These are phyloP conservation scores for Passalora sequoiae DNA, from an alignment of 2,329 filamentous ascomycete genomes.

Conservation along the genomic window DNA sequence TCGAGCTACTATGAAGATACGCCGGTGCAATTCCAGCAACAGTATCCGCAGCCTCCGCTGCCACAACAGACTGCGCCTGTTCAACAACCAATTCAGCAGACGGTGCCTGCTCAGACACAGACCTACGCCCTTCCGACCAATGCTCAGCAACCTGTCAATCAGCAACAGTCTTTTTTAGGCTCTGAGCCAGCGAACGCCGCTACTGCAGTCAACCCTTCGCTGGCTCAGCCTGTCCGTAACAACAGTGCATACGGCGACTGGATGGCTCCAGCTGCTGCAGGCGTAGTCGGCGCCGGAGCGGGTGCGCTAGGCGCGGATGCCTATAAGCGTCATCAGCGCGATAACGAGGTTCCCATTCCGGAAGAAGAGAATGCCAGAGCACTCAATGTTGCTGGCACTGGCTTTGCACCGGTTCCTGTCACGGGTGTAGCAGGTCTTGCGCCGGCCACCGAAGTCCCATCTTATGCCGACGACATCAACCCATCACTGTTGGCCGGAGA, in stretches of 20 bases:
- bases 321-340: constrained; percentile 22
- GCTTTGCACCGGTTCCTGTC: too few species aligned
- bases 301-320: constrained; percentile 30
- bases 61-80: constrained; percentile 17
- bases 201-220: constrained; percentile 9
- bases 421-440: background rate
- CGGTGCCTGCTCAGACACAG: constrained; percentile 20
- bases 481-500: background rate
- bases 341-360: constrained; percentile 8
- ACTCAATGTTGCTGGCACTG: background rate
- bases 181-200: constrained; percentile 17
- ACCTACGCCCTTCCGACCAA: constrained; percentile 23
- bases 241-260: constrained; percentile 47
- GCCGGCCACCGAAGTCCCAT: background rate
- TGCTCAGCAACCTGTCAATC: constrained; percentile 18
- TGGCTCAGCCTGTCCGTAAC: constrained; percentile 23
- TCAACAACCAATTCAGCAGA: constrained; percentile 5
- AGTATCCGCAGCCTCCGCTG: constrained; percentile 11
- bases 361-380: constrained; percentile 7
- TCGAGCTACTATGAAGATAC: constrained; percentile 5
- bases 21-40: constrained; percentile 30
- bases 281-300: constrained; percentile 40
- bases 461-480: constrained; percentile 1
- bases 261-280: constrained; percentile 48
- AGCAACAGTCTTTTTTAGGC: constrained; percentile 28